Base-by-base conservation (phyloP, 1,139 yeast species). In the Hyphopichia pseudoburtonii region DNA sequence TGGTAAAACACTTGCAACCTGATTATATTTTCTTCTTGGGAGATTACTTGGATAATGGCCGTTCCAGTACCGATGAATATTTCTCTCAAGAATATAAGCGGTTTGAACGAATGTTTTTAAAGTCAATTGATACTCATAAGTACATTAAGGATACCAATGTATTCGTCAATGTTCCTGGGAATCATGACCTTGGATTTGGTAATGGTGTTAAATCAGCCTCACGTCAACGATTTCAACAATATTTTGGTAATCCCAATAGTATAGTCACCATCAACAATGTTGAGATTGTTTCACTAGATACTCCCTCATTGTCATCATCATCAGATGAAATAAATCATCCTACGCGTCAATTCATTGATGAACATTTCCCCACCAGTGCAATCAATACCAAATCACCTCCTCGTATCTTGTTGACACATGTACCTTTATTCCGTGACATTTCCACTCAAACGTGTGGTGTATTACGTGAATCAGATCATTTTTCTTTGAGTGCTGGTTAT, bases 151-250 rank as follows among this genome's bases (percentile, higher is more conserved):
- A 56, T 16, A 39, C 44, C 25, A 62, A 57, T 38, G 55, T 54
- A 50, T 61, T 64, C 38, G 46, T 56, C 8, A 66, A 70, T 38
- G 56, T 73, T 1, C 76, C 81, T 0, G 83, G 83, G 2, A 77
- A 77, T 47, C 82, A 77, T 48, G 83, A 77, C 54, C 68, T 77
- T 28, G 83, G 83, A 1, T 73, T 70, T 54, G 79, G 73, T 6
- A 63, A 75, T 47, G 71, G 70, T 7, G 78, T 77, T 17, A 64
- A 66, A 22, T 15, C 50, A 3, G 48, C 56, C 7, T 56, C 73
- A n/a, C 47, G 73, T 25, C 52, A 52, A 2, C 54, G 81, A 32
- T 77, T 74, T 41, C 45, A 43, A 17, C 37, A 52, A 14, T 51
- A 55, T 18, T 77, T 76, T 51, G 82, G 79, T 3, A 38, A 46